Conservation (phyloP, 1,284 basidiomycete species). For the Cryptococcus floricola region DNA sequence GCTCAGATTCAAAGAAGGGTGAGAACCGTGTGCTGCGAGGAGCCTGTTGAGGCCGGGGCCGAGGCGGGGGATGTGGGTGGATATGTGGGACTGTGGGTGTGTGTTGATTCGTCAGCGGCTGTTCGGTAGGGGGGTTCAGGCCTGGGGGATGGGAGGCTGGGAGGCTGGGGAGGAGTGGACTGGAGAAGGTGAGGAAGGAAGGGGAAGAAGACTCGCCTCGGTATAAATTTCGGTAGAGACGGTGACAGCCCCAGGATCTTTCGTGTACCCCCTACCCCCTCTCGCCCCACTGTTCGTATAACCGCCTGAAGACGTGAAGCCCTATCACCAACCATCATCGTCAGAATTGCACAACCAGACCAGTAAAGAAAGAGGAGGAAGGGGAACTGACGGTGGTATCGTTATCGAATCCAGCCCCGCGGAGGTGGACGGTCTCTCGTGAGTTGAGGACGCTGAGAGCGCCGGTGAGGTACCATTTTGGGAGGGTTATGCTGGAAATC, state of each 20-base stretch:
- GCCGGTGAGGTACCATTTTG: slow-evolving; percentile 14
- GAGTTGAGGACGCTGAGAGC: slow-evolving; percentile 12
- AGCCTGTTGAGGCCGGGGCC: no score
- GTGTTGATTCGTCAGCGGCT: no score
- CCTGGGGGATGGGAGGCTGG: no score
- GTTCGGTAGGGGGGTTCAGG: no score
- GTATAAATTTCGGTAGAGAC: background rate
- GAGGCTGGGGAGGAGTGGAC: no score
- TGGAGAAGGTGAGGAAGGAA: no score
- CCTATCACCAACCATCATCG: background rate
- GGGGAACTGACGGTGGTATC: background rate
- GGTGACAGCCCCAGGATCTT: background rate
- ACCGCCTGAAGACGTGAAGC: background rate
- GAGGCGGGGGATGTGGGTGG: no score
- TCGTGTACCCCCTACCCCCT: background rate
- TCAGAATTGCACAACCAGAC: no score
- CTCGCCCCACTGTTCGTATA: background rate
- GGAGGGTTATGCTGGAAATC: slow-evolving; percentile 9
- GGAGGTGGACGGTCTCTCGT: slow-evolving; percentile 5
- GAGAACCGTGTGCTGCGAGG: no score
- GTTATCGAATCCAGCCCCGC: background rate
- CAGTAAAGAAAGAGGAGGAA: background rate
- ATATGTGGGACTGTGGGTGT: no score
- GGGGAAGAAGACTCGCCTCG: background rate
- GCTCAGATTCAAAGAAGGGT: no score